A percentile compares a stretch with the other conserved stretches of the same genome.
phyloP scores from a whole-genome alignment of 2,329 filamentous ascomycete genomes.

The Tolypocladium guangdongense region DNA sequence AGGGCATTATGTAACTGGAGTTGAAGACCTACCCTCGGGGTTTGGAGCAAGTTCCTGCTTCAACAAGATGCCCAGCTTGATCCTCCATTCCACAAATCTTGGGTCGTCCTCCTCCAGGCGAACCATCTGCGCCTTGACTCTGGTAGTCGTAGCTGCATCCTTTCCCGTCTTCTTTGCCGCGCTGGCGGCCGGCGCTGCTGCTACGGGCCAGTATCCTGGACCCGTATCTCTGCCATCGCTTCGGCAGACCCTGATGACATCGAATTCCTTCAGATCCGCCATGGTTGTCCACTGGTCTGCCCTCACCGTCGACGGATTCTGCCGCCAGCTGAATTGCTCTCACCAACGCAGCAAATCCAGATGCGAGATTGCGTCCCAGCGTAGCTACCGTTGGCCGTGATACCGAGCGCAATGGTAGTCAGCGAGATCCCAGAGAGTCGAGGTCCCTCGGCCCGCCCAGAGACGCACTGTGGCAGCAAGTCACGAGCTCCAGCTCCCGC shows the following conservation, averaged over 20 bases:
- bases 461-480: not conserved
- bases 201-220: constrained; percentile 30
- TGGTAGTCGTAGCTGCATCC: constrained; percentile 17
- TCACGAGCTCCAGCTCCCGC: not conserved
- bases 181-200: constrained; percentile 14
- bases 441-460: not conserved
- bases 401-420: not conserved
- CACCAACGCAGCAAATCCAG: not conserved
- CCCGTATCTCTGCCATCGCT: constrained; percentile 35
- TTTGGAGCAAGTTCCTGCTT: constrained; percentile 32
- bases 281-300: constrained; percentile 7
- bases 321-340: not conserved
- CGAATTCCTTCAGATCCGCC: constrained; percentile 27
- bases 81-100: constrained; percentile 31
- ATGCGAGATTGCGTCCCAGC: not conserved
- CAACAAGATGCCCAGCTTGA: constrained; percentile 33
- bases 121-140: constrained; percentile 31
- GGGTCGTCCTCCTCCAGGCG: constrained; percentile 31
- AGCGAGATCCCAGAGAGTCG: not conserved
- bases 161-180: constrained; percentile 26
- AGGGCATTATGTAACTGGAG: not conserved
- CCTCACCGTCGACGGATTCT: not conserved
- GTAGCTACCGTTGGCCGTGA: not conserved
- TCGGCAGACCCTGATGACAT: constrained; percentile 29
- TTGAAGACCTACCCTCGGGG: constrained; percentile 23